Evolutionary conservation across 2,329 filamentous ascomycete species (phyloP), one percentile per base, ranked within the genome.

Genomic region (Sporothrix euskadiensis): DNA sequence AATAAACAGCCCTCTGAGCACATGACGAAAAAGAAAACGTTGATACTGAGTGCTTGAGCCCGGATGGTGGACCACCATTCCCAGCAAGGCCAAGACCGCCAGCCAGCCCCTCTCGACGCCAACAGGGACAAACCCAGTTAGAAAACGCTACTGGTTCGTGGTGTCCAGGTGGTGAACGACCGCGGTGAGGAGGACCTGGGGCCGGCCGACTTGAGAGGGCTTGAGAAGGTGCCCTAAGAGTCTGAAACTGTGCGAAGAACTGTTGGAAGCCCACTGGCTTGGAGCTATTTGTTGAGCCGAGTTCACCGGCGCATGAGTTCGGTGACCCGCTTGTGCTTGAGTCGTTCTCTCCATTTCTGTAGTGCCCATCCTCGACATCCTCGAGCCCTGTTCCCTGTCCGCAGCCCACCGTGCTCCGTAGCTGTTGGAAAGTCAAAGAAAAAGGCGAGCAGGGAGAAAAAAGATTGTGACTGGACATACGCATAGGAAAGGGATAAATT

Each of bases 331-430:
- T 26, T 39, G 59, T 39, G 30, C 32, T 68, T 72, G 61, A 56
- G 26, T n/a, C 16, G 26, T 49, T 63, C 41, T 41, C 57, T 26
- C 35, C 35, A 7, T 32, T 32, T 56, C 30, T 52, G 26, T 26
- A 52, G 44, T 12, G 5, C 35, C 57, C 26, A 39, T 19, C n/a
- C n/a, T 52, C 47, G 35, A 35, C 26, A 61, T 22, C 19, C 30
- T 72, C 30, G 35, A 66, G 52, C 73, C 73, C 63, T 72, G 73
- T 74, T 74, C 73, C 73, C 73, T 74, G 73, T 72, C 56, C 41
- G 26, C 26, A 52, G 41, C 44, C 41, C 41, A 52, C 57, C 63
- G 63, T 32, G 22, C 63, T 35, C 49, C 39, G 32, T 22, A 32
- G 44, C 49, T n/a, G 47, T 41, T 35, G 30, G 32, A 69, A 39